phyloP scores from a whole-genome alignment of 108 stramenopile species.

The Nitzschia inconspicua region DNA sequence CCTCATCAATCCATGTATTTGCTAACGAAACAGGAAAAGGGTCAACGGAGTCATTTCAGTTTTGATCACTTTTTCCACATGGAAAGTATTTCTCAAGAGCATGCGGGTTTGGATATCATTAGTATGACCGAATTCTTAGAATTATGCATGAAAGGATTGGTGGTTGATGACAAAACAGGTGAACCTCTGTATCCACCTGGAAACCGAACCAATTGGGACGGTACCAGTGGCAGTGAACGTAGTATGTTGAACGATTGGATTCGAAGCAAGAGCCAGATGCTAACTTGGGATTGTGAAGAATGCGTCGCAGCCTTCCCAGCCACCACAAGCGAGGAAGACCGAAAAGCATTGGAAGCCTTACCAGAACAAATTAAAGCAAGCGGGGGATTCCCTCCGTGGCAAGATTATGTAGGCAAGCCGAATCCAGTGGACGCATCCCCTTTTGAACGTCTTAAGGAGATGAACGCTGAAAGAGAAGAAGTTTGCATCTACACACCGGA shows the following conservation, averaged over 20 bases:
- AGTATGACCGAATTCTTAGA: slow-evolving; percentile 65
- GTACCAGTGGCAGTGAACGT: slow-evolving; percentile 8
- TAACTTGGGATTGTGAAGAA: slow-evolving; percentile 1
- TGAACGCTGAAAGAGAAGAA: slow-evolving; percentile 36
- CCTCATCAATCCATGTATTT: slow-evolving; percentile 84
- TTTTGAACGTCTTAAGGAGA: slow-evolving; percentile 51
- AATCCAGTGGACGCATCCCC: slow-evolving; percentile 36
- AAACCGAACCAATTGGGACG: slow-evolving; percentile 69
- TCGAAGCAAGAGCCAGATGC: slow-evolving; percentile 10
- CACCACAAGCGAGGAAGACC: not conserved
- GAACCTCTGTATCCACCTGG: slow-evolving; percentile 51
- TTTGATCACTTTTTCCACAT: slow-evolving; percentile 79
- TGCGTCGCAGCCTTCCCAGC: slow-evolving; percentile 16
- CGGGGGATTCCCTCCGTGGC: not conserved
- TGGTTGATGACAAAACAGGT: slow-evolving; percentile 37
- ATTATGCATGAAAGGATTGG: slow-evolving; percentile 65
- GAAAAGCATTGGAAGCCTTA: not conserved
- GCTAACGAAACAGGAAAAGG: slow-evolving; percentile 64
- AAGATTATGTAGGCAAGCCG: slow-evolving; percentile 23
- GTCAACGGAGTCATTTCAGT: slow-evolving; percentile 57
- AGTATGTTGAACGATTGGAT: slow-evolving; percentile 31
- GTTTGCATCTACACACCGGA: slow-evolving; percentile 56
- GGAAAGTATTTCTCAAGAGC: slow-evolving; percentile 54
- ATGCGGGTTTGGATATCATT: slow-evolving; percentile 74
- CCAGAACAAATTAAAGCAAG: not conserved